Percentiles rank a stretch among this genome's conserved stretches.
Conservation (phyloP, 2,329 filamentous ascomycete species). For the Diaporthe sp. region DNA sequence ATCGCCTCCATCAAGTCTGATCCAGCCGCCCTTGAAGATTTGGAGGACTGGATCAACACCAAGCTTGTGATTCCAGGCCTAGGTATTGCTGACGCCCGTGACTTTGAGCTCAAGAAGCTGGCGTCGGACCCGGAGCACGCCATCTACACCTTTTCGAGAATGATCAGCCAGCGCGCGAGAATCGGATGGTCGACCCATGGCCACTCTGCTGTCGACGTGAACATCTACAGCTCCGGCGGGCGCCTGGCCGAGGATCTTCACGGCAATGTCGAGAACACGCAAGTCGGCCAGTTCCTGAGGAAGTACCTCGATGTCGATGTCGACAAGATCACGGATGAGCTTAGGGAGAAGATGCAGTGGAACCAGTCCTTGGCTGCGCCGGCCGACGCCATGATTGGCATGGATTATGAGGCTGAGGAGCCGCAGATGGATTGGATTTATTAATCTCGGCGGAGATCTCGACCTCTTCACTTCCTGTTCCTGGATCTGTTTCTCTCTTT, state of each 20-base stretch:
- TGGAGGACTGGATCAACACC: constrained; percentile 75
- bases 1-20: constrained; percentile 56
- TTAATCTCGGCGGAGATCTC: not conserved
- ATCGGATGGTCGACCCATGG: constrained; percentile 96
- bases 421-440: constrained; percentile 31
- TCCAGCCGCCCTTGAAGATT: constrained; percentile 50
- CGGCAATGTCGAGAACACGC: constrained; percentile 96
- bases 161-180: constrained; percentile 88
- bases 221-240: constrained; percentile 88
- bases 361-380: constrained; percentile 35
- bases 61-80: constrained; percentile 77
- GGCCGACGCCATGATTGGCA: constrained; percentile 15
- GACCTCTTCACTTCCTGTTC: not conserved
- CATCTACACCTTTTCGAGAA: constrained; percentile 77
- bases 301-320: constrained; percentile 86
- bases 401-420: constrained; percentile 32
- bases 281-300: constrained; percentile 85
- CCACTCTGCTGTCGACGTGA: constrained; percentile 94
- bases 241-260: constrained; percentile 72
- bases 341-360: constrained; percentile 67
- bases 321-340: constrained; percentile 79
- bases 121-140: constrained; percentile 69
- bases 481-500: not conserved
- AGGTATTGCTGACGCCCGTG: constrained; percentile 80
- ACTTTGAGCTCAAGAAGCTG: constrained; percentile 77